Conservation (phyloP, 2,329 filamentous ascomycete genomes). For the Paraphoma sp. region DNA sequence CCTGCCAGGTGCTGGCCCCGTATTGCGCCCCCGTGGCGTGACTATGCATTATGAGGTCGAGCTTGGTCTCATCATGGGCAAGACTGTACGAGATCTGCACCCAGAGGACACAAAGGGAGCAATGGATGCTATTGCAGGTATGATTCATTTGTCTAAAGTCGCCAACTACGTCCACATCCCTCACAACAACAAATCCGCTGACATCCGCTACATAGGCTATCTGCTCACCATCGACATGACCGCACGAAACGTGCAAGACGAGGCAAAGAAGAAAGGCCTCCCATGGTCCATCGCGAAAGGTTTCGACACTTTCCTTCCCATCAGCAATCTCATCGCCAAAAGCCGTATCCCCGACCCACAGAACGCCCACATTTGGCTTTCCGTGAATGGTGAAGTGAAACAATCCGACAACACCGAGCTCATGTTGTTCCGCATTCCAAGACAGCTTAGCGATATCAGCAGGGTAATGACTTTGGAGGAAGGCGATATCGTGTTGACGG, state of each 20-base stretch:
- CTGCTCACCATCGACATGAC: constrained; percentile 97
- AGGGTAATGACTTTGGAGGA: constrained; percentile 92
- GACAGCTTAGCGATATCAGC: constrained; percentile 88
- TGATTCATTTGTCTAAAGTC: constrained; percentile 21
- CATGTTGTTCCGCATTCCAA: constrained; percentile 91
- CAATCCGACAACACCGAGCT: constrained; percentile 90
- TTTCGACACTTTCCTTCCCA: constrained; percentile 95
- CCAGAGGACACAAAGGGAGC: constrained; percentile 77
- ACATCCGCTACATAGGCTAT: constrained; percentile 67
- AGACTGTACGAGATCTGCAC: constrained; percentile 76
- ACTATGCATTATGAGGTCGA: constrained; percentile 95
- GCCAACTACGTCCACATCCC: not conserved
- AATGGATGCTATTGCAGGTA: constrained; percentile 81
- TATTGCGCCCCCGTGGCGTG: constrained; percentile 82
- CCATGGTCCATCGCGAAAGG: constrained; percentile 97
- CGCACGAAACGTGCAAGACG: constrained; percentile 90
- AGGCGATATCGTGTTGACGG: constrained; percentile 94
- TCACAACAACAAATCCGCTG: not conserved
- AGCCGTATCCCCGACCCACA: constrained; percentile 84
- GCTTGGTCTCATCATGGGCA: constrained; percentile 87
- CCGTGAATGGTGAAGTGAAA: constrained; percentile 77
- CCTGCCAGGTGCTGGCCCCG: constrained; percentile 76
- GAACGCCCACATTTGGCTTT: constrained; percentile 83
- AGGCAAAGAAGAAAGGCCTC: constrained; percentile 95
- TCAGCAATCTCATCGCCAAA: constrained; percentile 83